phyloP scores from a whole-genome alignment of 139 green algal genomes.

The Closterium sp. region DNA sequence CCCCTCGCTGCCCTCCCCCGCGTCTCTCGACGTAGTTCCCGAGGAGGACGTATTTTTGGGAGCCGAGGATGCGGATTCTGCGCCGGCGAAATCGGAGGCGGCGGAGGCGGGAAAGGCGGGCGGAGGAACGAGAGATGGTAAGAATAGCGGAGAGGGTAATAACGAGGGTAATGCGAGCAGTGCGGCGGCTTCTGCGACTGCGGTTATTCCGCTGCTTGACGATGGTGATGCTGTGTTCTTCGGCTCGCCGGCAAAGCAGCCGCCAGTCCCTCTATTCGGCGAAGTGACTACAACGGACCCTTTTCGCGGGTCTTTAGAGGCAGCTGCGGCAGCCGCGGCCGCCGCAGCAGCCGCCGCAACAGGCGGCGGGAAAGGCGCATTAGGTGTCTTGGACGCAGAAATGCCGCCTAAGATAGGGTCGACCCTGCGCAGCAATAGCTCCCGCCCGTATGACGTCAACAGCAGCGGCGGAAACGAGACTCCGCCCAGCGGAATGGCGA shows the following conservation, averaged over 20 bases:
- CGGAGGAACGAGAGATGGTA: neutral
- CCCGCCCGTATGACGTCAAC: neutral
- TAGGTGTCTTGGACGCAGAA: neutral
- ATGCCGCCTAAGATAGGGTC: neutral
- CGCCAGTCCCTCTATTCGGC: neutral
- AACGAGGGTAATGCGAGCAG: neutral
- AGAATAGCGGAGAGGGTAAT: neutral
- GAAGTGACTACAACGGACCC: neutral
- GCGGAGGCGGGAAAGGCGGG: neutral
- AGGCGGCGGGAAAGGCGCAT: neutral
- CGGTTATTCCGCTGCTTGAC: neutral
- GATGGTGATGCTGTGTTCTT: neutral
- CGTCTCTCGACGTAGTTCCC: neutral
- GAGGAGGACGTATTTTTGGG: neutral
- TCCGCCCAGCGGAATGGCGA: neutral
- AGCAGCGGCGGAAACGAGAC: neutral
- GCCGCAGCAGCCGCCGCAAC: neutral
- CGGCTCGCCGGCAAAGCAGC: neutral
- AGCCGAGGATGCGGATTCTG: neutral
- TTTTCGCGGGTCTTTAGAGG: neutral
- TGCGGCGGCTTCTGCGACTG: neutral
- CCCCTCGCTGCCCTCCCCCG: neutral
- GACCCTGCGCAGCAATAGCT: neutral
- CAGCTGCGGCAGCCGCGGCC: neutral
- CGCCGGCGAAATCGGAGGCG: neutral